Evolutionary conservation across 202 grass and related monocot genomes (phyloP).

Genomic region (Schoenoplectus tabernaemontani): DNA sequence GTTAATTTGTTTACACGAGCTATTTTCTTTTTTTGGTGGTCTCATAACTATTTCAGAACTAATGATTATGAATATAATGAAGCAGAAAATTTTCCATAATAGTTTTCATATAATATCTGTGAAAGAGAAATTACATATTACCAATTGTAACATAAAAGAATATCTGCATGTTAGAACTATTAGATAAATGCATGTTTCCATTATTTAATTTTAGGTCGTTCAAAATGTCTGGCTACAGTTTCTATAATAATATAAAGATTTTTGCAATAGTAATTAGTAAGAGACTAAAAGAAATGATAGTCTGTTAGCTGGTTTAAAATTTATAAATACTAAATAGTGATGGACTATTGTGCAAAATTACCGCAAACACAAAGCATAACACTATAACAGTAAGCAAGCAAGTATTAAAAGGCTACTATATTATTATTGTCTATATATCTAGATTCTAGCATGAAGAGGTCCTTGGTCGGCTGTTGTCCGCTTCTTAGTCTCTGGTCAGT

Average conservation of each 20-base stretch:
- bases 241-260: neutral
- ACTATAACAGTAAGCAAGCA: no score
- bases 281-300: no score
- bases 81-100: neutral
- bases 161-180: no score
- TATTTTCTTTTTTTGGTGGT: conserved; percentile 10
- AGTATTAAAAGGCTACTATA: neutral
- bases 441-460: no score
- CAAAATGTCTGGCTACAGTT: neutral
- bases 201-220: no score
- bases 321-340: neutral
- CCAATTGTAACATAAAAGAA: no score
- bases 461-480: no score
- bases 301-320: neutral
- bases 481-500: no score
- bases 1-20: neutral
- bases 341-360: neutral
- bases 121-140: no score
- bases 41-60: neutral
- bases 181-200: no score
- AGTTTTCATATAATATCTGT: neutral
- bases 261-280: no score
- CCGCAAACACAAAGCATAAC: neutral
- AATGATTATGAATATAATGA: neutral
- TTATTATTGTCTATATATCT: no score